phyloP scores from a whole-genome alignment of 169 alveolate species.

The Eimeria brunetti region DNA sequence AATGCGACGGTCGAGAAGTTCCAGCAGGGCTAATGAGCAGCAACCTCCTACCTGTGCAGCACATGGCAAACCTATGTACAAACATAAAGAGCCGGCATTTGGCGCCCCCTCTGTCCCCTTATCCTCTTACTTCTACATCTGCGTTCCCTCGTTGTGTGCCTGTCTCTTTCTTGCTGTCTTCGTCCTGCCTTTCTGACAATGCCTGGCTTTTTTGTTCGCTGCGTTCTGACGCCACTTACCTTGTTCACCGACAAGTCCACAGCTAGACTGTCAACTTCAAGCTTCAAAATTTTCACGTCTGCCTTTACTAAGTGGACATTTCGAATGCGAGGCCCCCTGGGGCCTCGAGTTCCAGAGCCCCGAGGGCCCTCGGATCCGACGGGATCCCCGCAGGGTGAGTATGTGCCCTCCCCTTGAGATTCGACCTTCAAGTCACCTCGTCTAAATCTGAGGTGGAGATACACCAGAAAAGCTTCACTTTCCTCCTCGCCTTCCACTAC shows the following conservation, averaged over 20 bases:
- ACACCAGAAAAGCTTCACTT: conserved; percentile 72
- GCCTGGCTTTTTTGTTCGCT: background rate
- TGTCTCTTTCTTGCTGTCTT: background rate
- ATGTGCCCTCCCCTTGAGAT: background rate
- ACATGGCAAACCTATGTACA: background rate
- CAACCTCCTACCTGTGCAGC: conserved; percentile 82
- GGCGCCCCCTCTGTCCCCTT: background rate
- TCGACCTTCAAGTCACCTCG: conserved; percentile 59
- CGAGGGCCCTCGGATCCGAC: conserved; percentile 16
- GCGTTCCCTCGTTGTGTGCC: background rate
- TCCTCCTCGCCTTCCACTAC: conserved; percentile 75
- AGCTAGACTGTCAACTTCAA: conserved; percentile 75
- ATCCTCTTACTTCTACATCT: background rate
- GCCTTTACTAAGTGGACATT: conserved; percentile 77
- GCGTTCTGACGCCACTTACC: conserved; percentile 16
- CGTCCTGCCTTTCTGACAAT: background rate
- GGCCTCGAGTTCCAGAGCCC: conserved; percentile 22
- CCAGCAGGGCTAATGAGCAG: conserved; percentile 80
- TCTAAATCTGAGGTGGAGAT: conserved; percentile 53
- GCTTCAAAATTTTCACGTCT: conserved; percentile 80
- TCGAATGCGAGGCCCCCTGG: conserved; percentile 58
- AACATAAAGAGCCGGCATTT: background rate
- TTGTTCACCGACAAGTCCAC: conserved; percentile 82
- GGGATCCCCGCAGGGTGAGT: background rate
- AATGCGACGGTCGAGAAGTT: conserved; percentile 79